Evolutionary conservation across 768 basidiomycete genomes (phyloP), one percentile per base, ranked within the genome.

Genomic region (Lactarius sp.): DNA sequence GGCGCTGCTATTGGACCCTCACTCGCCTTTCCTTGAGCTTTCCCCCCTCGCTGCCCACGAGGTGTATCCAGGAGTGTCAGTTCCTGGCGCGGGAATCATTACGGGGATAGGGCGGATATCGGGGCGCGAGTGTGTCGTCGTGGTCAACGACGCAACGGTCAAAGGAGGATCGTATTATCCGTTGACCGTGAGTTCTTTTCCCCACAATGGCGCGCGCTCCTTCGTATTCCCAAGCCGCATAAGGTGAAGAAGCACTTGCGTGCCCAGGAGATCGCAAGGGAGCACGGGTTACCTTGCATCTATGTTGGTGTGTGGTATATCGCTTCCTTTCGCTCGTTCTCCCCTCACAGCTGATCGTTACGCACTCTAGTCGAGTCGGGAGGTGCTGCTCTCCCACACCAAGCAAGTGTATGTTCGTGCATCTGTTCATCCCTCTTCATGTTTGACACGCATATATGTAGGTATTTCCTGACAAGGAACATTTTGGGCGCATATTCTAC

Each of bases 401-500:
- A 98, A 75, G 91, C 94, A 1, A 93, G 92, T 69, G 92, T 80
- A 65, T 62, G 71, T 61, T 53, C 42, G n/a, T 47, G 14, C 34
- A 37, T 52, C n/a, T 27, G 9, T 47, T 20, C 14, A 14, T 13
- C 16, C n/a, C 31, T 49, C n/a, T 16, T 20, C 13, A 14, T 42
- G 27, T 22, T 57, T 54, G 31, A 63, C 12, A 14, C 10, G 47
- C 51, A 56, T 36, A 34, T 37, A 47, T 51, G 44, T 54, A 86
- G 79, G 85, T 95, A 13, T 96, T 96, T 74, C 94, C 94, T 6
- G 94, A 97, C 78, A 91, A 86, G 73, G 89, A 96, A 66, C 93
- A 98, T 72, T 98, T 98, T 69, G 94, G 94, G 4, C 83, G 94
- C 6, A 96, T 97, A 71, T 98, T 98, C 76, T 97, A 94, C 74